Conservation (phyloP, 2,329 filamentous ascomycete genomes). For the Aspergillus ruber region DNA sequence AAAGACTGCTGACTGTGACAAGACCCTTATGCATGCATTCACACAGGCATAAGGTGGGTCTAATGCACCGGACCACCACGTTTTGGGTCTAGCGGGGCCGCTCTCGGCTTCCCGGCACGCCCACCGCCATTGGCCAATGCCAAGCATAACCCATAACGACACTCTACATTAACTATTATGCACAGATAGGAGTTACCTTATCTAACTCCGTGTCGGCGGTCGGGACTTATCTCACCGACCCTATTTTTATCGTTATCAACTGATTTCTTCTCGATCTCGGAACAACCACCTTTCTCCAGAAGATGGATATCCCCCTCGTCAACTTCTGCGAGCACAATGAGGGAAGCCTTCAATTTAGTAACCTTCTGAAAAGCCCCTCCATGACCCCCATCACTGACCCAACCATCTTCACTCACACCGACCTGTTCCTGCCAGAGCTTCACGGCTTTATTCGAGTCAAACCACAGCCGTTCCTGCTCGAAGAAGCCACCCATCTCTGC, state of each 20-base stretch:
- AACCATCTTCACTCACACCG: conserved; percentile 14
- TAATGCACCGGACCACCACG: too few species aligned
- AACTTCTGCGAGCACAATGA: not conserved
- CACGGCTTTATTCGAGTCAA: conserved; percentile 13
- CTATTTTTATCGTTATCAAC: not conserved
- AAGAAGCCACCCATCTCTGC: conserved; percentile 7
- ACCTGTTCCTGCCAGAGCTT: conserved; percentile 15
- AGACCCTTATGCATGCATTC: too few species aligned
- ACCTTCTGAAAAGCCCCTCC: conserved; percentile 3
- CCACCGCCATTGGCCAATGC: too few species aligned
- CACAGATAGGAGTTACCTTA: too few species aligned
- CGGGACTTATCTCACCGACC: too few species aligned
- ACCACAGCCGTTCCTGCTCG: conserved; percentile 16
- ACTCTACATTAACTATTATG: too few species aligned
- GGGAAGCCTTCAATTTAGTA: not conserved
- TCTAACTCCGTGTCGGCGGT: too few species aligned
- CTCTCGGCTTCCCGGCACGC: too few species aligned
- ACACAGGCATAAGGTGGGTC: too few species aligned
- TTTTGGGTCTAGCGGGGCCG: too few species aligned
- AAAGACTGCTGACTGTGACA: too few species aligned
- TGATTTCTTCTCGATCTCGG: not conserved
- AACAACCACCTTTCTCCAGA: conserved; percentile 1
- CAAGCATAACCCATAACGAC: too few species aligned
- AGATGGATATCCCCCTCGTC: not conserved
- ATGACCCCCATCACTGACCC: conserved; percentile 6